Conservation (phyloP, 2,329 filamentous ascomycete genomes). For the Ilyonectria sp. region DNA sequence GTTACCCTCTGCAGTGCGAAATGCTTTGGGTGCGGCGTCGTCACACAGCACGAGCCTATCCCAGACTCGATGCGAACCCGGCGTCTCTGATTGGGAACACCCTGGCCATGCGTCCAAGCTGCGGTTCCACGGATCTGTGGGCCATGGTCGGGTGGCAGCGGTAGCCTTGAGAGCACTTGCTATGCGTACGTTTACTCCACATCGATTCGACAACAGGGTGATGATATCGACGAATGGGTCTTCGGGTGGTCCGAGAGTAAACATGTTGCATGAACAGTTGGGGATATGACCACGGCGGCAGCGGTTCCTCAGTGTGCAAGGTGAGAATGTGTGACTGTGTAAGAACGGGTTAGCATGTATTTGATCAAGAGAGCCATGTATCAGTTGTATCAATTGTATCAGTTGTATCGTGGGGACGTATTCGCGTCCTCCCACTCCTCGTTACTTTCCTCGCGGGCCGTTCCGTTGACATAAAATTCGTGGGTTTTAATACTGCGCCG, state of each 20-base stretch:
- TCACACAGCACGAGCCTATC: conserved; percentile 19
- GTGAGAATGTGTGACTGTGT: conserved; percentile 8
- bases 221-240: neutral
- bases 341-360: neutral
- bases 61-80: conserved; percentile 10
- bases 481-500: neutral
- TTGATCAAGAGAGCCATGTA: neutral
- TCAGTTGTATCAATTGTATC: conserved; percentile 3
- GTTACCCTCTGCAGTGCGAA: conserved; percentile 6
- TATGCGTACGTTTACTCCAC: neutral
- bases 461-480: neutral
- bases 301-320: neutral
- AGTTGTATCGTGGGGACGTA: neutral
- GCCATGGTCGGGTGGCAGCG: conserved; percentile 17
- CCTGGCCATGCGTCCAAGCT: conserved; percentile 12
- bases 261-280: neutral
- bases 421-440: neutral
- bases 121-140: conserved; percentile 12
- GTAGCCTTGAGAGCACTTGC: conserved; percentile 3
- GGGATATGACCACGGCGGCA: neutral
- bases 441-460: neutral
- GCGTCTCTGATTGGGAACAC: conserved; percentile 22
- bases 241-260: neutral
- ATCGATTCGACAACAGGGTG: conserved; percentile 9
- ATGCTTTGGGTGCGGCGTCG: conserved; percentile 22